A percentile compares a stretch with the other conserved stretches of the same genome.
Conservation (phyloP, 148 eudicot genomes). For the Cornus controversa region DNA sequence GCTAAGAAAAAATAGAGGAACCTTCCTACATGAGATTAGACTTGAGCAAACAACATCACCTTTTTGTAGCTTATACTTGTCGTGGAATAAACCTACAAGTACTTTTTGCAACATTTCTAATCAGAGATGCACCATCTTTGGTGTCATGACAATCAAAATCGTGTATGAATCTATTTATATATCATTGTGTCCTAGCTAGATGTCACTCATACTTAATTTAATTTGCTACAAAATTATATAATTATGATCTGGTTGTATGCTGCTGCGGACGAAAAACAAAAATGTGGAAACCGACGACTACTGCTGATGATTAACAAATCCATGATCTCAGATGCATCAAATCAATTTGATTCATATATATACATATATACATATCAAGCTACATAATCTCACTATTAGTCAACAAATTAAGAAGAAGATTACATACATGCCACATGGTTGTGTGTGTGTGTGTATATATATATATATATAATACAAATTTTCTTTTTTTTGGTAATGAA, state of each 20-base stretch:
- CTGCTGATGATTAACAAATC: background rate
- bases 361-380: too few species aligned
- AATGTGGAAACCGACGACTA: background rate
- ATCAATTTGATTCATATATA: constrained; percentile 1
- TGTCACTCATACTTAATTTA: background rate
- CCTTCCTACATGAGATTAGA: constrained; percentile 3
- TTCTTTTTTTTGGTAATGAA: too few species aligned
- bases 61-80: constrained; percentile 14
- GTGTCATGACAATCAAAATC: constrained; percentile 4
- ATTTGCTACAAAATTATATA: background rate
- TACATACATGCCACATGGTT: too few species aligned
- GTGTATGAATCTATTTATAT: background rate
- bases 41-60: background rate
- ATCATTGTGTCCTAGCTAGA: background rate
- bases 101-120: background rate
- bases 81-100: background rate
- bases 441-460: too few species aligned
- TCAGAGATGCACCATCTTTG: background rate
- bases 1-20: constrained; percentile 1
- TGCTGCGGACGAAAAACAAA: background rate
- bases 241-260: background rate
- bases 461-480: too few species aligned
- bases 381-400: background rate
- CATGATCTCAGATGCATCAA: constrained; percentile 28
- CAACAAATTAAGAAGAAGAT: too few species aligned